These are phyloP conservation scores for Apiospora malaysiana DNA, from an alignment of 2,329 filamentous ascomycete species.

Conservation along the genomic window DNA sequence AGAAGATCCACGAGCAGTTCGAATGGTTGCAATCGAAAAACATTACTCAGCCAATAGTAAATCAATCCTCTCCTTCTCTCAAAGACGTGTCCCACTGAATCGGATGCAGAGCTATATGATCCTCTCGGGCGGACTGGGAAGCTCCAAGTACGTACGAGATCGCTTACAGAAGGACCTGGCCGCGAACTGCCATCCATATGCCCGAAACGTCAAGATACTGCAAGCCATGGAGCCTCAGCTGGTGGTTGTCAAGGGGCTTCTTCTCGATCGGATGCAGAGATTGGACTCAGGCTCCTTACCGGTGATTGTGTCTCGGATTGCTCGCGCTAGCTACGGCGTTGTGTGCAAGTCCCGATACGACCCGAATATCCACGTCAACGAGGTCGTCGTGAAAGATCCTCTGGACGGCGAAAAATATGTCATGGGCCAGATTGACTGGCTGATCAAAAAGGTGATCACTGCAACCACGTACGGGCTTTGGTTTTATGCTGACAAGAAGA, in stretches of 20 bases:
- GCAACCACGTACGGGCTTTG: too few species aligned
- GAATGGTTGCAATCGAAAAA: slow-evolving; percentile 44
- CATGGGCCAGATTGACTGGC: slow-evolving; percentile 49
- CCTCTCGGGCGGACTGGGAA: slow-evolving; percentile 52
- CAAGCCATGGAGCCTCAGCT: slow-evolving; percentile 59
- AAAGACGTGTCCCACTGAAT: too few species aligned
- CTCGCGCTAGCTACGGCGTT: slow-evolving; percentile 51
- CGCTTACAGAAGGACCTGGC: slow-evolving; percentile 45
- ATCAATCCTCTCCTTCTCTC: too few species aligned
- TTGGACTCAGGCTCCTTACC: slow-evolving; percentile 46
- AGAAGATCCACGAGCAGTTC: slow-evolving; percentile 47
- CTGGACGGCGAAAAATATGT: slow-evolving; percentile 46
- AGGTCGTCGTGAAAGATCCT: slow-evolving; percentile 42
- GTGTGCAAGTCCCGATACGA: slow-evolving; percentile 46
- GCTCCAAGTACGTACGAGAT: slow-evolving; percentile 53
- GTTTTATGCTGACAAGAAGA: too few species aligned
- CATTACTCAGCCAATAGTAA: slow-evolving; percentile 44
- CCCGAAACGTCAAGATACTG: slow-evolving; percentile 44
- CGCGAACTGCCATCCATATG: slow-evolving; percentile 42
- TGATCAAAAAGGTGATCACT: slow-evolving; percentile 45
- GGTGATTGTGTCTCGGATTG: slow-evolving; percentile 49
- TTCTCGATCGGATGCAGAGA: slow-evolving; percentile 57
- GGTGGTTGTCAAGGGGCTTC: slow-evolving; percentile 59
- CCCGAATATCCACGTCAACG: slow-evolving; percentile 42
- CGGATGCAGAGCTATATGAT: slow-evolving; percentile 47